Evolutionary conservation across 805 yeast genomes (phyloP), one percentile per base, ranked within the genome.

Genomic region (Yarrowia porcina): DNA sequence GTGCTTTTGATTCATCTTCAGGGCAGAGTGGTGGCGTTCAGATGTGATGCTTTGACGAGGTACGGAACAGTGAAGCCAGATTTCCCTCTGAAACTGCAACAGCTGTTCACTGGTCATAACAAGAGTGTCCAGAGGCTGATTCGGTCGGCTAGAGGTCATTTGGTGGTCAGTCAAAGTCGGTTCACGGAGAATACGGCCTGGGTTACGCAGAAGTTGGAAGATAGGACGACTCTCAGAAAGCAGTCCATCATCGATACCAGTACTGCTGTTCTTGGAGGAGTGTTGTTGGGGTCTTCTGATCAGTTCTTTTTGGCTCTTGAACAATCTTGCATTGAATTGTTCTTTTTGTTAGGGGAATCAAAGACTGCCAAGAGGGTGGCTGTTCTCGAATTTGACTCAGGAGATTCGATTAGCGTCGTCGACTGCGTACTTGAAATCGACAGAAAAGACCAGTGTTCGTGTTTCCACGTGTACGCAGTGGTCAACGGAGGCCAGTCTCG

Each of bases 51-150:
- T 25, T 33, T 52, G 3, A 52, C 59, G 2, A 21, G 8, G 17
- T 52, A 35, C 18, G 59, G 59, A 11, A 52, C 42, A 23, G 33
- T 52, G 4, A 52, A 52, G 35, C 59, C 59, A 2, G 59, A 52
- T 25, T 52, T 52, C 44, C 59, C 36, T 12, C 49, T 56, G 21
- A 41, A 56, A 15, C 36, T 56, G 21, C 61, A 56, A 18, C 47
- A 56, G 49, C 54, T 87, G 67, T 82, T 87, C 62, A 90, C 96
- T 1, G 98, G 98, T 0, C 97, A 91, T 70, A 82, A 84, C 63
- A 91, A 91, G 70, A 89, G 97, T 0, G 85, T 92, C 21, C 83
- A 82, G 67, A 80, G 79, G 54, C 72, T 92, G 3, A 76, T 83
- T 17, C 83, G 91, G 68, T 87, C 96, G 0, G 76, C 83, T 7